A percentile compares a stretch with the other conserved stretches of the same genome.
Conservation (phyloP, 1,284 basidiomycete genomes). For the Ceratobasidium sp. region DNA sequence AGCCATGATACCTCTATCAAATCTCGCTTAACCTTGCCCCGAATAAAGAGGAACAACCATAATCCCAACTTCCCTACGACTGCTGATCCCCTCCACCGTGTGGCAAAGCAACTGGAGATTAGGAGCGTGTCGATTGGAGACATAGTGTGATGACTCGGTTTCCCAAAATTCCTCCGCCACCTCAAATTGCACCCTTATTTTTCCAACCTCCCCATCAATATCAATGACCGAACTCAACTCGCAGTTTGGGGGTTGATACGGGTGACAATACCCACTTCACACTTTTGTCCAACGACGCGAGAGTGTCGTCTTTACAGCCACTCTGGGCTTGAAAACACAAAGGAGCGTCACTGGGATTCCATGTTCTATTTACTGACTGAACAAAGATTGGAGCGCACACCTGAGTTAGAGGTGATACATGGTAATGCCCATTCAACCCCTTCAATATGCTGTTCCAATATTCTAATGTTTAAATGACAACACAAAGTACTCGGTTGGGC, state of each 20-base stretch:
- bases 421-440: neutral
- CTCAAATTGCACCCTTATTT: neutral
- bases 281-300: neutral
- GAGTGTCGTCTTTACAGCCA: too few species aligned
- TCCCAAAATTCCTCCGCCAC: neutral
- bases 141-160: neutral
- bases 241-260: too few species aligned
- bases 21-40: too few species aligned
- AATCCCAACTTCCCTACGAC: neutral
- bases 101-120: neutral
- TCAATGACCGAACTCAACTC: neutral
- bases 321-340: too few species aligned
- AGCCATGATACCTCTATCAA: too few species aligned
- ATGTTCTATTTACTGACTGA: neutral
- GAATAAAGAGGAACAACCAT: neutral
- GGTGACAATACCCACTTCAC: too few species aligned
- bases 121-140: neutral
- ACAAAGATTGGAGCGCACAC: neutral
- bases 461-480: neutral
- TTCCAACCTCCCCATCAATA: neutral
- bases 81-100: neutral
- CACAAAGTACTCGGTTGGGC: conserved; percentile 3
- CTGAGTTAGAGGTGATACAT: neutral
- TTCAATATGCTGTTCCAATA: neutral
- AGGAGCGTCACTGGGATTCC: neutral